Base-by-base conservation (phyloP, 1,284 basidiomycete genomes). In the Gymnopus androsaceus region DNA sequence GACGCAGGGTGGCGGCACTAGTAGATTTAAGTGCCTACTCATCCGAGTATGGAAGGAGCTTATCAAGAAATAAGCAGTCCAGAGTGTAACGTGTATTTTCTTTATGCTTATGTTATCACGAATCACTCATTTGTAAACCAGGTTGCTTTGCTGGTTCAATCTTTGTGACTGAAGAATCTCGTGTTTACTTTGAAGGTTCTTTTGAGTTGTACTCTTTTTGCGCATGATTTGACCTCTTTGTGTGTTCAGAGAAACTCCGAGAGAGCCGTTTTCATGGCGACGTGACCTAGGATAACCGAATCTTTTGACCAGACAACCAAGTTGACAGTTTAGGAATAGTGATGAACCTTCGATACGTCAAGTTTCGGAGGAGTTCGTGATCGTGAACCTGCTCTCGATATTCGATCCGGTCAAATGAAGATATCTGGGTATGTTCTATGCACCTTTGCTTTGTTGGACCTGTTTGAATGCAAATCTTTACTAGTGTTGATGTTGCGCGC, bases 1-100 rank as follows among this genome's bases (percentile, higher is more conserved):
- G 82, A 84, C 61, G 81, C 80, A 0, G 82, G 82, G 2, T n/a
- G 81, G 82, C 41, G 82, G 82, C 0, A 84, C 81, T 0, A 66
- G n/a, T 84, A 5, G 82, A 84, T 51, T 64, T 84, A 42, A 81
- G 79, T 59, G 73, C 80, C 7, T 74, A 75, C 42, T 30, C 51
- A 27, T 42, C 45, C n/a, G 65, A 63, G 33, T 63, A 66, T 63
- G 62, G 59, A 17, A 25, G 14, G 3, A 63, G 3, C 63, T 1
- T 61, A 71, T 17, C 58, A 70, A 55, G 71, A 73, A 55, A 67
- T 72, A 34, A 68, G 69, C 1, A 67, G 69, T 3, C 17, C 44
- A 15, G 19, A n/a, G n/a, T n/a, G n/a, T n/a, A 51, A 28, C 40
- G 34, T 48, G 25, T 12, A 17, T 36, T 12, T 30, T 27, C 11